phyloP scores from a whole-genome alignment of 2,329 filamentous ascomycete genomes.

The Graphilbum sp. region DNA sequence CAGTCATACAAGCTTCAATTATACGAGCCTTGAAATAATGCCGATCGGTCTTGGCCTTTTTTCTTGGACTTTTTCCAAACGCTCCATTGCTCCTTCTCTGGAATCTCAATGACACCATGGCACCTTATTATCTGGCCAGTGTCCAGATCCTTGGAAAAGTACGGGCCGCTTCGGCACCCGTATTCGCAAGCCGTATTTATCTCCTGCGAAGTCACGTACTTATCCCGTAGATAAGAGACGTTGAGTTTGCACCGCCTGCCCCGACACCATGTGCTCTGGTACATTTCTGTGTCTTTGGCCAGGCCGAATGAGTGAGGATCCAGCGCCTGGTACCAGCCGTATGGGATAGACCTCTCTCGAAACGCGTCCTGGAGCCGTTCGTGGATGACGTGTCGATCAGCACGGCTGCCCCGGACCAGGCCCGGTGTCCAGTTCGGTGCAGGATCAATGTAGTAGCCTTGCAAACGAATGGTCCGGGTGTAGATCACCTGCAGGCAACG shows the following conservation, averaged over 20 bases:
- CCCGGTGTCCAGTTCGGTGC: not conserved
- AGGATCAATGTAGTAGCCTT: constrained; percentile 1
- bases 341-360: not conserved
- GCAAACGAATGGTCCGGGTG: constrained; percentile 1
- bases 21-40: no score
- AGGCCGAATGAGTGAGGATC: not conserved
- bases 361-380: constrained; percentile 8
- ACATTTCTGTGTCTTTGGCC: not conserved
- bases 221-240: not conserved
- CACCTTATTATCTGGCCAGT: no score
- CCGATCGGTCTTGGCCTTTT: no score
- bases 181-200: constrained; percentile 1
- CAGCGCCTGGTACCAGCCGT: constrained; percentile 3
- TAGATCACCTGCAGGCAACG: constrained; percentile 3
- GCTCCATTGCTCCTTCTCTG: no score
- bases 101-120: no score
- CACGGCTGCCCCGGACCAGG: not conserved
- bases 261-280: not conserved
- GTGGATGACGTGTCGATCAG: constrained; percentile 5
- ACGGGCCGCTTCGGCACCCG: not conserved
- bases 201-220: not conserved
- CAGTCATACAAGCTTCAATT: no score
- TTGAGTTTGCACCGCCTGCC: not conserved
- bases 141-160: no score
- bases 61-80: no score